Evolutionary conservation across 768 basidiomycete species (phyloP).

Genomic region (Psilocybe tampanensis): DNA sequence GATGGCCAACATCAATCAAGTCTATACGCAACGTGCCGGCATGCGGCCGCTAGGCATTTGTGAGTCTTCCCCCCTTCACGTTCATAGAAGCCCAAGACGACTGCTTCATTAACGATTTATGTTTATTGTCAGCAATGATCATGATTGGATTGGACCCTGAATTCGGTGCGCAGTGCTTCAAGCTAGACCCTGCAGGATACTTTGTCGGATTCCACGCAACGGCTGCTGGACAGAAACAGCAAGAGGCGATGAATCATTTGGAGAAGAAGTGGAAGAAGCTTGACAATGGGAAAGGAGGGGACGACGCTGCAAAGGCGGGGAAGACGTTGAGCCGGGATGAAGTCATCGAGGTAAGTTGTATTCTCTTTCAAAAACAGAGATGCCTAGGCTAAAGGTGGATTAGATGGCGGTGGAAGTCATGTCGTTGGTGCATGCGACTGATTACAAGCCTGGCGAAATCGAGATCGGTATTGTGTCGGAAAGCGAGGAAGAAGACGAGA

Average conservation of each 20-base stretch:
- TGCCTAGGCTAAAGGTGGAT: background rate
- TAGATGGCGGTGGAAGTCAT: constrained; percentile 95
- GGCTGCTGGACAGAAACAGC: constrained; percentile 94
- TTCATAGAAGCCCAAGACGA: background rate
- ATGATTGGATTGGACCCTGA: constrained; percentile 92
- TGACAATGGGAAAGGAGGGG: constrained; percentile 74
- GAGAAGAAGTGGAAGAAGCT: constrained; percentile 99
- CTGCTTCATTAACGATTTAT: background rate
- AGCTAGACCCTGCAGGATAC: constrained; percentile 98
- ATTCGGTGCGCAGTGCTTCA: constrained; percentile 95
- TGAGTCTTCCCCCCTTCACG: constrained; percentile 51
- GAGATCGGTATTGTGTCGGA: constrained; percentile 93
- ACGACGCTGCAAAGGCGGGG: constrained; percentile 77
- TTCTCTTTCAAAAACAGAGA: background rate
- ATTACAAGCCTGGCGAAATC: constrained; percentile 94
- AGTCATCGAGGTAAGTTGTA: constrained; percentile 81
- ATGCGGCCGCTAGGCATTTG: constrained; percentile 98
- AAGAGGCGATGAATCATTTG: constrained; percentile 97
- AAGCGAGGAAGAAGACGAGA: constrained; percentile 68
- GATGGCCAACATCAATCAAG: constrained; percentile 97
- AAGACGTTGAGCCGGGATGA: constrained; percentile 71
- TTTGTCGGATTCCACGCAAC: constrained; percentile 99
- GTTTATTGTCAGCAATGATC: constrained; percentile 75
- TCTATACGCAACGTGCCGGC: constrained; percentile 95
- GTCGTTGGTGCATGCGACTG: constrained; percentile 92